Conservation (phyloP, 495 filamentous ascomycete species). For the Talaromyces proteolyticus region DNA sequence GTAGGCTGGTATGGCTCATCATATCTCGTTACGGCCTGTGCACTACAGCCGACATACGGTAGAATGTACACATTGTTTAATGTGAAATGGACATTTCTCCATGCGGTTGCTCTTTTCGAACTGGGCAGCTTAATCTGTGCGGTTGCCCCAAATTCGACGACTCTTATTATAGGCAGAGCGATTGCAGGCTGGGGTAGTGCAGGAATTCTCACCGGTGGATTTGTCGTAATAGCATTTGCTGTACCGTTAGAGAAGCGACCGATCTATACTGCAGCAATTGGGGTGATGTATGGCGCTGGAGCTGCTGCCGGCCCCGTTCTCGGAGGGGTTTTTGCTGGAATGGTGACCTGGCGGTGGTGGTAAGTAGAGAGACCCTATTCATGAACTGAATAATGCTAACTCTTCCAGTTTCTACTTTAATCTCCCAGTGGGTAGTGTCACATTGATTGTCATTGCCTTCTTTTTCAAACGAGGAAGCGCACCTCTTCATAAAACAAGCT, state of each 20-base stretch:
- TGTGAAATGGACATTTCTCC: constrained; percentile 11
- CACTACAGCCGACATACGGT: constrained; percentile 25
- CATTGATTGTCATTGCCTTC: constrained; percentile 24
- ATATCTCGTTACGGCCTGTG: constrained; percentile 44
- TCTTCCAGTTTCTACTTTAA: constrained; percentile 9
- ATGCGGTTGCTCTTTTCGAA: constrained; percentile 50
- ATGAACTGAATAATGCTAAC: constrained; percentile 42
- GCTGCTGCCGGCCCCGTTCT: constrained; percentile 35
- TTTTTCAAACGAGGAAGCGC: constrained; percentile 9
- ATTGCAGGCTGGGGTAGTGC: constrained; percentile 61
- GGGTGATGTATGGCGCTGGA: constrained; percentile 11
- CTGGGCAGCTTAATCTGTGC: constrained; percentile 62
- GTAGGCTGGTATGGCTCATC: constrained; percentile 46
- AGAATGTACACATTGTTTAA: constrained; percentile 25
- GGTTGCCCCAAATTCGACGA: constrained; percentile 53
- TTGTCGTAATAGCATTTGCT: constrained; percentile 3
- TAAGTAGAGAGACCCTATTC: constrained; percentile 14
- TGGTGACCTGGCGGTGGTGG: constrained; percentile 45
- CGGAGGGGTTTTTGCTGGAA: constrained; percentile 42
- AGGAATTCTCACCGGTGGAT: constrained; percentile 17
- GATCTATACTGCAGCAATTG: constrained; percentile 5
- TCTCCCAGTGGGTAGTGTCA: constrained; percentile 33
- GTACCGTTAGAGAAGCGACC: constrained; percentile 4
- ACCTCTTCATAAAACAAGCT: background rate
- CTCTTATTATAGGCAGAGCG: constrained; percentile 67